Evolutionary conservation across 495 filamentous ascomycete genomes (phyloP).

Genomic region (Bacidia gigantensis): DNA sequence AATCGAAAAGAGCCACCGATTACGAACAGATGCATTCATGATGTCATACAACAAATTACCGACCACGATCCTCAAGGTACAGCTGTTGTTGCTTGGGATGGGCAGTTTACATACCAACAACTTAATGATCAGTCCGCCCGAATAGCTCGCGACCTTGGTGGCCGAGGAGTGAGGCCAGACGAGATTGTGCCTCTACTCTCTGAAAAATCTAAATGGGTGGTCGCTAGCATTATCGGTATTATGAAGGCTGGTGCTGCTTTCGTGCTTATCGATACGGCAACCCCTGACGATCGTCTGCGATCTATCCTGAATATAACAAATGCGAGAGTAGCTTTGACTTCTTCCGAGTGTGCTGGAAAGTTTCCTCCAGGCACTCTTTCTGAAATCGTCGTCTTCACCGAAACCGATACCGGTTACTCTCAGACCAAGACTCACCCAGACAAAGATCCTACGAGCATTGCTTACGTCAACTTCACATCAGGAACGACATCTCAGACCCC

Average conservation of each 20-base stretch:
- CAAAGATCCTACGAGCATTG: not conserved
- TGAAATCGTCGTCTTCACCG: not conserved
- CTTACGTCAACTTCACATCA: slow-evolving; percentile 24
- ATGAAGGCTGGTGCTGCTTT: slow-evolving; percentile 27
- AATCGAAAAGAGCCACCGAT: not conserved
- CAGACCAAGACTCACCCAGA: not conserved
- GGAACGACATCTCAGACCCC: slow-evolving; percentile 20
- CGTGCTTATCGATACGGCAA: slow-evolving; percentile 26
- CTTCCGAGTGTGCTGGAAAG: slow-evolving; percentile 8
- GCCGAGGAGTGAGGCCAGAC: slow-evolving; percentile 21
- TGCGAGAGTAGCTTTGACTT: slow-evolving; percentile 29
- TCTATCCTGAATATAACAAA: slow-evolving; percentile 24
- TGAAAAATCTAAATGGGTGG: slow-evolving; percentile 31
- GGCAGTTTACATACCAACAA: slow-evolving; percentile 21
- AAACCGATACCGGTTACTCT: not conserved
- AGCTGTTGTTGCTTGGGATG: slow-evolving; percentile 18
- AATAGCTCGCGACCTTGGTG: slow-evolving; percentile 24
- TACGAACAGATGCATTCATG: slow-evolving; percentile 22
- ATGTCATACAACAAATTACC: slow-evolving; percentile 18
- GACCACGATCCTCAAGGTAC: slow-evolving; percentile 11
- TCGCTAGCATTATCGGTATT: slow-evolving; percentile 32
- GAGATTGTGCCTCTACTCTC: slow-evolving; percentile 27
- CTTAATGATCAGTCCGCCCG: slow-evolving; percentile 21
- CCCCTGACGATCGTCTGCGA: slow-evolving; percentile 23
- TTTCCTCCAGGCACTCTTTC: slow-evolving; percentile 14